Percentiles rank a stretch among this genome's conserved stretches.
These are phyloP conservation scores for Asterochloris sp. DNA, from an alignment of 139 green algal genomes.

Conservation along the genomic window DNA sequence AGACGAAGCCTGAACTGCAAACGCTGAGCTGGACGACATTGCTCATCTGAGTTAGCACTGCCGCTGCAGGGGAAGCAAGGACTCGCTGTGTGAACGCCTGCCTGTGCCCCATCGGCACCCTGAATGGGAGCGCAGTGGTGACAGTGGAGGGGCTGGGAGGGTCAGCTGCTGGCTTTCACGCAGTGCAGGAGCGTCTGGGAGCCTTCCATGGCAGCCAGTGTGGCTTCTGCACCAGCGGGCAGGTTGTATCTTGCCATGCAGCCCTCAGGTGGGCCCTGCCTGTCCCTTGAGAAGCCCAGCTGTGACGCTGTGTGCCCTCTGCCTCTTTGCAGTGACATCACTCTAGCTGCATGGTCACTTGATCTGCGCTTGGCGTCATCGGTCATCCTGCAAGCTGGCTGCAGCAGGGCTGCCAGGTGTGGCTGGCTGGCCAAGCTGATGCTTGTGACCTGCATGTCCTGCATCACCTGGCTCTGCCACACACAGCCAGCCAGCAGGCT, in stretches of 20 bases:
- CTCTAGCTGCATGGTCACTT: no score
- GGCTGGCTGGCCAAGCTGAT: no score
- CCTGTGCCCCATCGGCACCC: slow-evolving; percentile 49
- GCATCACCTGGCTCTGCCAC: no score
- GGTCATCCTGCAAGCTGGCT: no score
- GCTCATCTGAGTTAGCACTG: not conserved
- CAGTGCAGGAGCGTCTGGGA: slow-evolving; percentile 30
- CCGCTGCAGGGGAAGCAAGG: slow-evolving; percentile 2
- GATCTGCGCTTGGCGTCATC: no score
- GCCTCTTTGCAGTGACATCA: no score
- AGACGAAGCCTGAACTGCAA: not conserved
- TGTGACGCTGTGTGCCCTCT: not conserved
- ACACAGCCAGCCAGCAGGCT: no score
- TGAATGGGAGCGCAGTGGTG: slow-evolving; percentile 42
- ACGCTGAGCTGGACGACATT: not conserved
- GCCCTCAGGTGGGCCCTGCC: slow-evolving; percentile 29
- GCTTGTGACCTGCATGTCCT: no score
- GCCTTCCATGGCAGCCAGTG: slow-evolving; percentile 43
- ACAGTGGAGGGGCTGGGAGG: slow-evolving; percentile 62
- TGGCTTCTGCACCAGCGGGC: slow-evolving; percentile 77
- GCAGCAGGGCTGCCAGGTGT: not conserved
- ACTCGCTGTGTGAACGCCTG: slow-evolving; percentile 64
- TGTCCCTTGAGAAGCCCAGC: not conserved
- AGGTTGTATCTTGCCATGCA: slow-evolving; percentile 48
- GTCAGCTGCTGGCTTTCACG: slow-evolving; percentile 29